Base-by-base conservation (phyloP, 768 basidiomycete species). In the Termitomyces sp. region DNA sequence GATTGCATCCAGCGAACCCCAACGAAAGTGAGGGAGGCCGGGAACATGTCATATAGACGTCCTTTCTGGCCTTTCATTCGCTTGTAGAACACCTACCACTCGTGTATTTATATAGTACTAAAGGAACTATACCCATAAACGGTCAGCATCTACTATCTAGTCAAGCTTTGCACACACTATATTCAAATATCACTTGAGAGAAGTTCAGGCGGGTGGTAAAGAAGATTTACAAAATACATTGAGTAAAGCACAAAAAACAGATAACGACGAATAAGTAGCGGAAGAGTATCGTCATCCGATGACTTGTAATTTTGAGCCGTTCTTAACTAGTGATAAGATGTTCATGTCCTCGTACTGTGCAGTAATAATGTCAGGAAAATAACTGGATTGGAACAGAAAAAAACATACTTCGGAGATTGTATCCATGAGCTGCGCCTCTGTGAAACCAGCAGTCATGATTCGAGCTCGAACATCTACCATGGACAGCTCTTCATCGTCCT, bases 381-480 rank as follows among this genome's bases (percentile, higher is more conserved):
- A 3, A n/a, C 15, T 20, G 10, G 31, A 49, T 7, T 6, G n/a
- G 55, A 51, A 55, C 46, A 57, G 15, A 63, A 25, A 29, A 14
- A 61, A 32, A 70, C 86, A 72, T 69, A 95, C 95, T 79, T 90
- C 81, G 17, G 80, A 68, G 55, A 98, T 89, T 0, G 93, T 92
- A 63, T 92, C 88, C 80, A 89, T 92, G 14, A 99, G 81, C 73
- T 94, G 91, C 1, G 83, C 86, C 71, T 99, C 96, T 14, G 94
- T 98, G 75, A 89, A 97, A 17, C 96, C 96, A 65, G 86, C 87
- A 50, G 86, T 87, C 60, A 96, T 75, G 11, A 98, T 89, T 43
- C 95, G 85, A 51, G 89, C 86, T 37, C 96, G 85, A 60, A 98
- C 85, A 65, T 98, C 94, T 46, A 92, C 83, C 81, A 99, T 86